phyloP scores from a whole-genome alignment of 768 basidiomycete genomes.

The Boletus reticulatus region DNA sequence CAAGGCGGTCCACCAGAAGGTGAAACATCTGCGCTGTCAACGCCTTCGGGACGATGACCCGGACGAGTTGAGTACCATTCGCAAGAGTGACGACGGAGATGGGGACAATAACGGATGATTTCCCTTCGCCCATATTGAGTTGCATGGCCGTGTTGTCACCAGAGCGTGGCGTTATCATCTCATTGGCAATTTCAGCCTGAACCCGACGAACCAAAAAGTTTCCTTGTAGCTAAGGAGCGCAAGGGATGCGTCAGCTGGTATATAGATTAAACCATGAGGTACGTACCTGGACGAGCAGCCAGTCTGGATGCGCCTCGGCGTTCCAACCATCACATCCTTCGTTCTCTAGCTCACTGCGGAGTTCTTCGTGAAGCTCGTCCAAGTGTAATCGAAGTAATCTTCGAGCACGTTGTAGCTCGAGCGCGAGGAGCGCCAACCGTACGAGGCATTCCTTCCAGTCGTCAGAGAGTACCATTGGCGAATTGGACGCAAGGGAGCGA shows the following conservation, averaged over 20 bases:
- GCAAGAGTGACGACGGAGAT: constrained; percentile 40
- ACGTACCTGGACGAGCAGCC: constrained; percentile 45
- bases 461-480: constrained; percentile 7
- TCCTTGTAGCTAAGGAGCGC: too few species aligned
- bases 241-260: too few species aligned
- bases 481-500: constrained; percentile 27
- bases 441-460: constrained; percentile 34
- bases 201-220: constrained; percentile 42
- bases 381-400: constrained; percentile 29
- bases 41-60: constrained; percentile 49
- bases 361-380: constrained; percentile 27
- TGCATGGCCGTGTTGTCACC: constrained; percentile 41
- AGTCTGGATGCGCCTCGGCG: constrained; percentile 32
- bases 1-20: constrained; percentile 40
- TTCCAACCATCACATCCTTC: constrained; percentile 22
- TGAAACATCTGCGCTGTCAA: constrained; percentile 48
- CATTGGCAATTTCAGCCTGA: constrained; percentile 39
- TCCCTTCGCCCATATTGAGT: constrained; percentile 58
- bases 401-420: constrained; percentile 37
- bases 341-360: constrained; percentile 27
- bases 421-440: constrained; percentile 25
- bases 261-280: background rate
- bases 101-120: constrained; percentile 49
- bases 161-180: constrained; percentile 45
- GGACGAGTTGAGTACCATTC: constrained; percentile 40